Conservation (phyloP, 2,329 filamentous ascomycete genomes). For the Colletotrichum orbiculare region DNA sequence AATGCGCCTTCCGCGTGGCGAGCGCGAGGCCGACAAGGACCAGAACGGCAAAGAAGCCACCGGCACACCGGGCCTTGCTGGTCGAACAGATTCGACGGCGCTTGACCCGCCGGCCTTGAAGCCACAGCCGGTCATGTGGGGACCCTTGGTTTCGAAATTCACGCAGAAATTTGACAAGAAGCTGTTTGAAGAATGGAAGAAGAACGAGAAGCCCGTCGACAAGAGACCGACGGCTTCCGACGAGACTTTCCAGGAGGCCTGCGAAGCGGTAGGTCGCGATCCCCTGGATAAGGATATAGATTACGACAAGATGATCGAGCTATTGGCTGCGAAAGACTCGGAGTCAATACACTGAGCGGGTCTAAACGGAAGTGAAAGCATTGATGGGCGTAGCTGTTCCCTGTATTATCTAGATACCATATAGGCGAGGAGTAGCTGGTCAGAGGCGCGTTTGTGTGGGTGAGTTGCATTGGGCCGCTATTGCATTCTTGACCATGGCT, state of each 20-base stretch:
- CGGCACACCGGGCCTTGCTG: not conserved
- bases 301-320: conserved; percentile 37
- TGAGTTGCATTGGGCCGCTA: not conserved
- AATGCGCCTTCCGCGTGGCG: conserved; percentile 69
- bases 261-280: conserved; percentile 27
- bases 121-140: conserved; percentile 35
- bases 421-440: not conserved
- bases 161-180: conserved; percentile 35
- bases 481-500: not conserved
- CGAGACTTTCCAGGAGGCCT: conserved; percentile 24
- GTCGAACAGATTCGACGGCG: conserved; percentile 5
- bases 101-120: conserved; percentile 24
- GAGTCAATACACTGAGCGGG: conserved; percentile 6
- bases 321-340: conserved; percentile 31
- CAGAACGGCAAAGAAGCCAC: conserved; percentile 28
- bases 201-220: conserved; percentile 23
- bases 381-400: not conserved
- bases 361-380: not conserved
- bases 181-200: conserved; percentile 35
- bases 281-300: conserved; percentile 36
- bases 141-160: conserved; percentile 28
- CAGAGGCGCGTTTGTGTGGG: conserved; percentile 1
- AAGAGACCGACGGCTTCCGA: conserved; percentile 8
- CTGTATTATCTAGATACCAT: conserved; percentile 26
- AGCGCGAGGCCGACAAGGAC: conserved; percentile 48